phyloP scores from a whole-genome alignment of 176 grass and related monocot genomes.

The Oropetium thomaeum region DNA sequence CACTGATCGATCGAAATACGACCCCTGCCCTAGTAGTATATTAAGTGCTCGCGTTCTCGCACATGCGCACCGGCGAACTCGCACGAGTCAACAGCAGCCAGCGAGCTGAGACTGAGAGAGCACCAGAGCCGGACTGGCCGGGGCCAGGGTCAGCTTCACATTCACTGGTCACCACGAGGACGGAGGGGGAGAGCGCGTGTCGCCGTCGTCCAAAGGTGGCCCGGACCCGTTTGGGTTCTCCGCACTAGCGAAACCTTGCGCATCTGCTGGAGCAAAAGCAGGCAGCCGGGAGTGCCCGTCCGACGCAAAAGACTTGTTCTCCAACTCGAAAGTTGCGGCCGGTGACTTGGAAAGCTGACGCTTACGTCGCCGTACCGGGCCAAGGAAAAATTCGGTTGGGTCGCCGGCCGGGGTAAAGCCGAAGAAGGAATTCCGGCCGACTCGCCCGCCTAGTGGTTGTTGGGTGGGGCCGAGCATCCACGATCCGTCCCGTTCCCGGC shows the following conservation, averaged over 20 bases:
- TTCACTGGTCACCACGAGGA: not conserved
- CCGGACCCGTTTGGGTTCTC: not conserved
- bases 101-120: not conserved
- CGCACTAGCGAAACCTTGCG: not conserved
- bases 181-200: not conserved
- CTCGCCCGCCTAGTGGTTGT: not conserved
- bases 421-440: slow-evolving; percentile 22
- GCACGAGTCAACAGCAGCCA: slow-evolving; percentile 25
- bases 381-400: slow-evolving; percentile 20
- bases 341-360: slow-evolving; percentile 58
- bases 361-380: slow-evolving; percentile 28
- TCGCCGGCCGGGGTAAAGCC: slow-evolving; percentile 3
- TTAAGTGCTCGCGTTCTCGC: not conserved
- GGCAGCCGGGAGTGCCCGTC: slow-evolving; percentile 42
- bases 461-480: slow-evolving; percentile 8
- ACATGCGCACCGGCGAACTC: not conserved
- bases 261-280: slow-evolving; percentile 32
- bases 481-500: not conserved
- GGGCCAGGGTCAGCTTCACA: slow-evolving; percentile 6
- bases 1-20: not conserved
- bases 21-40: too few relatives aligned
- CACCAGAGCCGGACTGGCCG: not conserved
- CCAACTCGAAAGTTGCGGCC: slow-evolving; percentile 38
- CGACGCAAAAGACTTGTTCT: slow-evolving; percentile 49
- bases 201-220: slow-evolving; percentile 30